Conservation (phyloP, 2,329 filamentous ascomycete genomes). For the Ramularia endophylla region DNA sequence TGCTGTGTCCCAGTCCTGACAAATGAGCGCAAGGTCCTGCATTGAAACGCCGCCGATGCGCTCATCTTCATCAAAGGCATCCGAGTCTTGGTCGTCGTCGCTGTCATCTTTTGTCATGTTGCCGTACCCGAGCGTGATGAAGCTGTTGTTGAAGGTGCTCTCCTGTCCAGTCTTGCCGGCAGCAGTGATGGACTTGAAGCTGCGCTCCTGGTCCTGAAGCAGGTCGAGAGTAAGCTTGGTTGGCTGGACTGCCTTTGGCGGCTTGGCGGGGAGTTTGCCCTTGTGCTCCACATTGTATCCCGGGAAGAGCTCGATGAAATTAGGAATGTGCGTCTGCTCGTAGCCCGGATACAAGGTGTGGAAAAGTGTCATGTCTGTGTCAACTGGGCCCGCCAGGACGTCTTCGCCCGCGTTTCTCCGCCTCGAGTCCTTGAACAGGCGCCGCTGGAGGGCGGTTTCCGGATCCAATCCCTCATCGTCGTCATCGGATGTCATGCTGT, state of each 20-base stretch:
- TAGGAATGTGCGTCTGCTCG: conserved; percentile 65
- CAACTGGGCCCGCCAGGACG: conserved; percentile 28
- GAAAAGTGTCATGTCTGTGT: conserved; percentile 68
- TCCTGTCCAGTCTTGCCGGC: conserved; percentile 38
- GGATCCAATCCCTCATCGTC: conserved; percentile 22
- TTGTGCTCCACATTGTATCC: conserved; percentile 72
- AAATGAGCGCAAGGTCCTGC: conserved; percentile 77
- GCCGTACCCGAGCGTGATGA: conserved; percentile 50
- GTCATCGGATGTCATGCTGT: conserved; percentile 16
- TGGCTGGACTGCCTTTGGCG: conserved; percentile 73
- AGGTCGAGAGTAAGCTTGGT: conserved; percentile 87
- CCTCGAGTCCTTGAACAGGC: conserved; percentile 27
- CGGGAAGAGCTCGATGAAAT: conserved; percentile 77
- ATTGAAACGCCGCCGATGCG: conserved; percentile 68
- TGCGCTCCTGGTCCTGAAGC: conserved; percentile 76
- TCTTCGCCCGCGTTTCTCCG: conserved; percentile 20
- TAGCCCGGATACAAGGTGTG: conserved; percentile 78
- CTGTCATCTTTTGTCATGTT: conserved; percentile 45
- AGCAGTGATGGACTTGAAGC: conserved; percentile 66
- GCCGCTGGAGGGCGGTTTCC: conserved; percentile 22
- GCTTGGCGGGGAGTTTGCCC: conserved; percentile 71
- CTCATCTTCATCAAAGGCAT: conserved; percentile 54
- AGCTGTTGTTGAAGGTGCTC: conserved; percentile 34
- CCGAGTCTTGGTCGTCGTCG: conserved; percentile 44
- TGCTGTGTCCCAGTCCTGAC: conserved; percentile 74